Evolutionary conservation across 148 eudicot genomes (phyloP), one percentile per base, ranked within the genome.

Genomic region (Arctostaphylos glauca): DNA sequence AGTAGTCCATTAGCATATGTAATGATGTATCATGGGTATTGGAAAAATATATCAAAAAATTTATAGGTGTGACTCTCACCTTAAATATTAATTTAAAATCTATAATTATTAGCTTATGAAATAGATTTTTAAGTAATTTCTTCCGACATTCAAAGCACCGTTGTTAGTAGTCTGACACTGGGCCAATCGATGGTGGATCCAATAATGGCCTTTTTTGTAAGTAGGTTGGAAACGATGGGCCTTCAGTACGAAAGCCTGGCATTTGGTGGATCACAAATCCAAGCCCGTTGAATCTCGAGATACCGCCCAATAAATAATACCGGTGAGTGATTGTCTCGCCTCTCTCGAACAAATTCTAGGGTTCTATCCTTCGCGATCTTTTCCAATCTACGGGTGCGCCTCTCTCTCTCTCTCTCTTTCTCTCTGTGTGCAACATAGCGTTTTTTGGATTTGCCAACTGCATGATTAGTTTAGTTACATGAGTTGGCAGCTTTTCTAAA

Each of bases 291-390:
- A 60, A 60, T n/a, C 67, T 59, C 66, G 38, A 0, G 38, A 19
- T 59, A 59, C 66, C 9, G 66, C 21, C 6, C 67, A 21, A 60
- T 60, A 60, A 60, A 8, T n/a, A 60, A 31, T 1, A 21, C 12
- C 10, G 6, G 67, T 8, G 23, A 58, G 62, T 16, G 5, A 18
- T 21, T 16, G 5, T 7, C 9, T 1, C 3, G 3, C 67, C 12
- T 31, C 8, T 2, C 6, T 21, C 25, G 31, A 60, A 25, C 4
- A 66, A 78, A 82, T 79, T 84, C 82, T 87, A 84, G 89, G 89
- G 87, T 87, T 84, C 85, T 80, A 56, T 56, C 38, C 70, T 56
- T 58, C 67, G 6, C 23, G 31, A 16, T 3, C 53, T 19, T 19
- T 58, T 15, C 53, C 68, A 44, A 46, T 48, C 77, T 18, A 2